These are phyloP conservation scores for Cutaneotrichosporon daszewskae DNA, from an alignment of 1,284 basidiomycete species.

Conservation along the genomic window DNA sequence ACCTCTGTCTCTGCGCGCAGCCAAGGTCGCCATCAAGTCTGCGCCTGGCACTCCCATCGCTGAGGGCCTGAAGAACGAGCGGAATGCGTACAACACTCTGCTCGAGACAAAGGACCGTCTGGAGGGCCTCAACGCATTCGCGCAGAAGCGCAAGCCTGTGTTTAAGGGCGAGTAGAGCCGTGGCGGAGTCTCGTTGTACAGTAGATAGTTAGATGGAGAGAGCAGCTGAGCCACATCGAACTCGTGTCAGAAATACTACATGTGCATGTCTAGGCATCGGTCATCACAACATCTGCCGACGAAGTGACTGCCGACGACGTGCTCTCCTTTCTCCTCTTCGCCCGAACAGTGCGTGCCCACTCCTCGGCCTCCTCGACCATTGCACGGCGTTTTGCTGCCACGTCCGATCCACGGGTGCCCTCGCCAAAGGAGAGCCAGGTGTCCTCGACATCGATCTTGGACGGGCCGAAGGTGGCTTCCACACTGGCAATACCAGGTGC, in stretches of 20 bases:
- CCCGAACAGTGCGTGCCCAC: conserved; percentile 33
- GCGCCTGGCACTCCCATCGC: conserved; percentile 72
- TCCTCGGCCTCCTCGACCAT: conserved; percentile 35
- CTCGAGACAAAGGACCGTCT: conserved; percentile 69
- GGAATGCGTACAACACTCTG: conserved; percentile 78
- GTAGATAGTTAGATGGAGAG: not conserved
- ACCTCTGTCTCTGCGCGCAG: conserved; percentile 78
- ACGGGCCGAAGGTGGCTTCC: conserved; percentile 37
- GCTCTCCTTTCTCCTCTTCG: conserved; percentile 5
- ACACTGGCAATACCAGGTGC: conserved; percentile 35
- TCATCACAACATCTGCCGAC: too few species aligned
- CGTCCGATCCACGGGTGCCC: conserved; percentile 12
- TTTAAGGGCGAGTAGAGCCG: conserved; percentile 60
- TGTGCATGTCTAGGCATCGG: too few species aligned
- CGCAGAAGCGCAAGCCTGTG: conserved; percentile 73
- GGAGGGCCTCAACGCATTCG: conserved; percentile 84
- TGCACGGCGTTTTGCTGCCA: conserved; percentile 13
- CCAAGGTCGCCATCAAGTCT: conserved; percentile 79
- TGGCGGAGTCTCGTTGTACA: not conserved
- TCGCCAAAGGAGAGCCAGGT: conserved; percentile 15
- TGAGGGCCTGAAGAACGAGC: conserved; percentile 79
- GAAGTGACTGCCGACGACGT: not conserved
- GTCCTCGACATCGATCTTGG: not conserved
- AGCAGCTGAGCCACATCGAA: too few species aligned
- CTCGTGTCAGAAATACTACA: too few species aligned